Base-by-base conservation (phyloP, 2,329 filamentous ascomycete genomes). In the Canariomyces notabilis region DNA sequence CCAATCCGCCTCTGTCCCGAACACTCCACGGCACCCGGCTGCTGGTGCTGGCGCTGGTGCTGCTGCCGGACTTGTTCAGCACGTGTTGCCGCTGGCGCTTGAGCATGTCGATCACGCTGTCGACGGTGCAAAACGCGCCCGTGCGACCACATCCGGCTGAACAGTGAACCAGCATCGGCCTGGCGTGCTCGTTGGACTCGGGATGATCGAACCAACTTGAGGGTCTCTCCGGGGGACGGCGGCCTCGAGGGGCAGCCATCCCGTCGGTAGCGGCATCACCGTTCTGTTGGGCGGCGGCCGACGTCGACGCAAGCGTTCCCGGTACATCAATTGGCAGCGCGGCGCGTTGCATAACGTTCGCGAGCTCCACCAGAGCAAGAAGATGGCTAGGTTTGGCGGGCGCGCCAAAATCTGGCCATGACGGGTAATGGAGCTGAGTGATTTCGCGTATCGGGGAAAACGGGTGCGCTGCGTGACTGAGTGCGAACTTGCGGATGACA, bases 351-450 rank as follows among this genome's bases (percentile, higher is more conserved):
- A 82, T 89, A 26, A 79, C 74, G 59, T 87, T 93, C 58, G 85
- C 87, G 42, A 95, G 79, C 64, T 96, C 89, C n/a, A 97, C 87
- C 14, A 98, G 70, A 2, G 85, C 87, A 14, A 98, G 75, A 2
- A 98, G 75, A 59, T 97, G 89, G 5, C 82, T 80, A 1, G 93
- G 89, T 59, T 94, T 86, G 0, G 93, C 89, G 0, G 91, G 91
- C 0, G 89, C 85, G 16, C 93, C 93, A 65, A 97, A 96, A 61
- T 98, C 93, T 0, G 93, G 93, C 93, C 93, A 98, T n/a, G 85
- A 83, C 0, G 89, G 82, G 64, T 96, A 97, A 62, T 97, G 90
- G 12, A 98, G 72, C 57, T 98, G 93, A 0, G 90, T 96, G 51
- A 98, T 85, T 65, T 97, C 90, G 19, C 91, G 85, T 55, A 95